These are phyloP conservation scores for Alternaria brassicae DNA, from an alignment of 2,329 filamentous ascomycete genomes.

Conservation along the genomic window DNA sequence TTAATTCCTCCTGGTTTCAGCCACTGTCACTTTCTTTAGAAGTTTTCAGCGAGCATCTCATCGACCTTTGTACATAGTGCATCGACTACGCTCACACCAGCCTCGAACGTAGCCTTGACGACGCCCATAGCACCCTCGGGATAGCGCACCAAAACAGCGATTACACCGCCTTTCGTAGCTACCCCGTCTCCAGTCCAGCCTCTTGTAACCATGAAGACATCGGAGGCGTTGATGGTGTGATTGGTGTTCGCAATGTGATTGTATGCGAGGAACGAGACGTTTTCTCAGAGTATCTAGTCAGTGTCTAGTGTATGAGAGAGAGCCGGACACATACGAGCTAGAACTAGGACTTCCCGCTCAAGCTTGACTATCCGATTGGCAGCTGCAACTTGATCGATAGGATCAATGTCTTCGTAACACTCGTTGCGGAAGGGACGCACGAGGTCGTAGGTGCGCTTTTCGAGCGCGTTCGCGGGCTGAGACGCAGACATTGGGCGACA, in stretches of 20 bases:
- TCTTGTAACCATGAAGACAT: conserved; percentile 2
- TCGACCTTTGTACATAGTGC: not conserved
- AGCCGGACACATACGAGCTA: not conserved
- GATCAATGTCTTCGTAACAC: not conserved
- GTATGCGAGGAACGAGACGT: not conserved
- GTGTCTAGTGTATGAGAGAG: not conserved
- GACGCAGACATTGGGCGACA: not conserved
- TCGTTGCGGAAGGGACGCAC: conserved; percentile 12
- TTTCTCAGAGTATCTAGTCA: not conserved
- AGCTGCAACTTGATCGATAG: not conserved
- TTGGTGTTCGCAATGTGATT: not conserved
- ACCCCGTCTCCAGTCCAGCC: conserved; percentile 3
- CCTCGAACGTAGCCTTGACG: not conserved
- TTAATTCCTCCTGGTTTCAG: not conserved
- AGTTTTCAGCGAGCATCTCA: not conserved
- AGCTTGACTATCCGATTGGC: not conserved
- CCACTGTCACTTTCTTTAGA: not conserved
- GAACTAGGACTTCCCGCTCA: not conserved
- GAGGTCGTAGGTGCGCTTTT: conserved; percentile 19
- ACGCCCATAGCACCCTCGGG: conserved; percentile 3
- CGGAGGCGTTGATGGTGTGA: not conserved
- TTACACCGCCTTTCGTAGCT: not conserved
- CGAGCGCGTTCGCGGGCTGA: conserved; percentile 12
- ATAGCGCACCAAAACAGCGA: conserved; percentile 3
- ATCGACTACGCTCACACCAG: not conserved